Evolutionary conservation across 495 filamentous ascomycete species (phyloP), one percentile per base, ranked within the genome.

Genomic region (Xylaria acuta): DNA sequence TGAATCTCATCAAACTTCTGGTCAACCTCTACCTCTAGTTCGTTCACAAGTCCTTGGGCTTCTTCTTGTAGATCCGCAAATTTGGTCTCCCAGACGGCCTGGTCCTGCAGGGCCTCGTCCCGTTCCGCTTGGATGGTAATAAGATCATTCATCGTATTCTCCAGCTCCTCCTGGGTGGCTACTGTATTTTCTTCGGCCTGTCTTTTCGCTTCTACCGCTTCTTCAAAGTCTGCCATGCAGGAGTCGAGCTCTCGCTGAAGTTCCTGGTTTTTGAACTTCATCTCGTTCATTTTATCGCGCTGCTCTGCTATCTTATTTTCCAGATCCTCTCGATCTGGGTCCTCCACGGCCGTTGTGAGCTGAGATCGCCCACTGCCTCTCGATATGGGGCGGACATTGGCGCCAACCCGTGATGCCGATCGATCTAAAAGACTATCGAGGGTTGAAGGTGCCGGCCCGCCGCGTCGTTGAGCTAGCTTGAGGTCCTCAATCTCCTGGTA

Each of bases 401-500:
- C 80, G 54, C 94, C 90, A 9, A 92, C 90, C 38, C 95, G 90
- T 16, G 96, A 98, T 25, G 93, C 94, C 5, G 95, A 97, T 25
- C 96, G 90, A 68, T 98, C 96, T 54, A 97, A 89, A 67, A 97
- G 92, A 76, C 94, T 97, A 71, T 99, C 96, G 20, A 94, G 92
- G 11, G 95, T 90, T 20, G 94, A 84, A 3, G 85, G 84, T 5
- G 84, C 82, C 2, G 82, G 80, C 1, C 80, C 91, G 32, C 87
- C 88, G 59, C 92, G 89, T 18, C 94, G 90, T 72, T 94, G 90
- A 4, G 90, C 89, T 71, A 98, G 88, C 78, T 98, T 99, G 62
- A 98, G 87, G 67, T 97, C 94, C 82, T 99, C 96, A 56, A 98
- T 99, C 77, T 99, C 96, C 72, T 97, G 93, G 77, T 98, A 97